These are phyloP conservation scores for Kazachstania bromeliacearum DNA, from an alignment of 805 yeast genomes.

Conservation along the genomic window DNA sequence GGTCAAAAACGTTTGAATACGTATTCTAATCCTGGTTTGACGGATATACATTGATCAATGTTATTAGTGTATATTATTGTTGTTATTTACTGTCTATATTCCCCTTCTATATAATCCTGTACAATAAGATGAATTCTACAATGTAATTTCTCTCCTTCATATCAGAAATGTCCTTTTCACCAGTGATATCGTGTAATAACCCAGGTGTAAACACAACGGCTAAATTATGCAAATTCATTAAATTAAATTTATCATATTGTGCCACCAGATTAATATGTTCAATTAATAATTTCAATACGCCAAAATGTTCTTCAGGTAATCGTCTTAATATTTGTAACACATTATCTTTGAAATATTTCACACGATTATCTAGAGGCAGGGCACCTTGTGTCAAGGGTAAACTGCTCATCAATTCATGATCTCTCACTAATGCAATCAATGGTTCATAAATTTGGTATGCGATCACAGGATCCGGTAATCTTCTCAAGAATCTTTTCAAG, in stretches of 20 bases:
- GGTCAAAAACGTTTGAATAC: constrained; percentile 67
- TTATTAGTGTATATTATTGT: neutral
- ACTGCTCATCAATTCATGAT: constrained; percentile 15
- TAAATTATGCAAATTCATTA: constrained; percentile 76
- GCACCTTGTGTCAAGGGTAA: constrained; percentile 15
- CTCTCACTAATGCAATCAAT: constrained; percentile 46
- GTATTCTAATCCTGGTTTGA: constrained; percentile 61
- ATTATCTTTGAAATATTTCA: constrained; percentile 24
- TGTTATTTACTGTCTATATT: neutral
- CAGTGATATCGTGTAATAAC: constrained; percentile 64
- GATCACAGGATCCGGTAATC: constrained; percentile 77
- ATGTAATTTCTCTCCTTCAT: constrained; percentile 72
- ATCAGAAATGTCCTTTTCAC: constrained; percentile 76
- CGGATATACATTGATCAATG: constrained; percentile 42
- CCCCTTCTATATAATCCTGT: constrained; percentile 1
- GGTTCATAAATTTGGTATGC: constrained; percentile 60
- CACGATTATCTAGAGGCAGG: constrained; percentile 7
- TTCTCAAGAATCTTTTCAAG: constrained; percentile 76
- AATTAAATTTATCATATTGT: constrained; percentile 43
- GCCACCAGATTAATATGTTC: constrained; percentile 59
- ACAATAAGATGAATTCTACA: constrained; percentile 55
- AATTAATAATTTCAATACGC: constrained; percentile 46
- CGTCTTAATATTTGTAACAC: constrained; percentile 5
- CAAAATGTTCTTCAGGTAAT: constrained; percentile 61
- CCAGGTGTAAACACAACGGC: constrained; percentile 95